These are phyloP conservation scores for Conringia planisiliqua DNA, from an alignment of 345 rosid genomes.

Conservation along the genomic window DNA sequence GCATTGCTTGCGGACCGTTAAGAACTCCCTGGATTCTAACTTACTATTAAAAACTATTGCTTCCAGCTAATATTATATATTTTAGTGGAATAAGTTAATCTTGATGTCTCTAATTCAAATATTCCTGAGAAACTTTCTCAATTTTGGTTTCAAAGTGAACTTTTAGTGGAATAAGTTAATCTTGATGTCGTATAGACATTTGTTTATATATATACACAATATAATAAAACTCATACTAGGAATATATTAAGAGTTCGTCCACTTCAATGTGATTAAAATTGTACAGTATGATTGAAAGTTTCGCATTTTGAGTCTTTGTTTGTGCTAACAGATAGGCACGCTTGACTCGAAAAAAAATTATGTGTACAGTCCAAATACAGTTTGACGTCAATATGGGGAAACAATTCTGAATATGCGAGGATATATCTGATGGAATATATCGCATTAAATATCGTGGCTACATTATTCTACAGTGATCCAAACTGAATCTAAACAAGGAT, in stretches of 20 bases:
- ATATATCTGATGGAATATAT: not conserved
- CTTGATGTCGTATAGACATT: not conserved
- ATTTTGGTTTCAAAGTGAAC: too few relatives aligned
- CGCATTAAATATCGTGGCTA: not conserved
- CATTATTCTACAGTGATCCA: not conserved
- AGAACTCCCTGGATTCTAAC: not conserved
- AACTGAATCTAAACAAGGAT: not conserved
- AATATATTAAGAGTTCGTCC: not conserved
- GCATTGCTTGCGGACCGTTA: not conserved
- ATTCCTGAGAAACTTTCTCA: too few relatives aligned
- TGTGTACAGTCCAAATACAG: not conserved
- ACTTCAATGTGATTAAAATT: not conserved
- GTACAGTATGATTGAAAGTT: not conserved
- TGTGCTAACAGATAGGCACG: not conserved
- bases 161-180: too few relatives aligned
- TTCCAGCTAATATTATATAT: not conserved
- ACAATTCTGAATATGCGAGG: not conserved
- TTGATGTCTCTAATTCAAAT: too few relatives aligned
- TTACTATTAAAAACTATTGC: not conserved
- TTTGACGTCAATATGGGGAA: not conserved
- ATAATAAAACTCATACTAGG: not conserved
- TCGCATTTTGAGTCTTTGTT: not conserved
- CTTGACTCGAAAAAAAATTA: too few relatives aligned
- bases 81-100: not conserved
- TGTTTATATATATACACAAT: not conserved